phyloP scores from a whole-genome alignment of 352 stramenopile genomes.

The Globisporangium paddicum region DNA sequence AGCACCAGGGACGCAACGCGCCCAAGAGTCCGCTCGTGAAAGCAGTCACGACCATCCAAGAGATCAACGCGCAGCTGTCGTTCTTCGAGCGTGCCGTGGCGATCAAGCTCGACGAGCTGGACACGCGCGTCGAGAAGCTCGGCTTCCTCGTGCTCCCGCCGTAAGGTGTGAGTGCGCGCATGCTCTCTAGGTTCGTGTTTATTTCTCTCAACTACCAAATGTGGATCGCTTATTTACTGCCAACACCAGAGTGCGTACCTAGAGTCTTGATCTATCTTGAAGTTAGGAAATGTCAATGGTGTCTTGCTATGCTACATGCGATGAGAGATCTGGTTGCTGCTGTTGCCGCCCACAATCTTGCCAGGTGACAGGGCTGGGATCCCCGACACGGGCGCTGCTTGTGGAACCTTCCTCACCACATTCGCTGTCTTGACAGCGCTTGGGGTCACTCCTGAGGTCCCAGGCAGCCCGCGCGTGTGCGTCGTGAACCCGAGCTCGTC shows the following conservation, averaged over 20 bases:
- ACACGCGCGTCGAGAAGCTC: slow-evolving; percentile 58
- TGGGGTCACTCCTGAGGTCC: not conserved
- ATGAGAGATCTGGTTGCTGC: slow-evolving; percentile 4
- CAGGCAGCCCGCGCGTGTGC: slow-evolving; percentile 19
- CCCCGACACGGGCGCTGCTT: not conserved
- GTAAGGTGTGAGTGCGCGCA: not conserved
- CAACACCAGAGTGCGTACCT: not conserved
- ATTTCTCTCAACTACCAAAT: too few relatives aligned
- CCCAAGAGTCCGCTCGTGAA: slow-evolving; percentile 21
- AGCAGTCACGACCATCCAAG: slow-evolving; percentile 27
- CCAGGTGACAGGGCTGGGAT: not conserved
- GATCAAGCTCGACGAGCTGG: slow-evolving; percentile 57
- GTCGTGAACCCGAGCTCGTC: slow-evolving; percentile 85
- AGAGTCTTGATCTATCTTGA: not conserved
- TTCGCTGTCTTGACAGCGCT: not conserved
- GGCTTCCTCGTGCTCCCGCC: slow-evolving; percentile 36
- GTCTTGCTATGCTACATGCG: not conserved
- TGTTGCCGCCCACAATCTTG: not conserved
- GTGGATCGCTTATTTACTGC: not conserved
- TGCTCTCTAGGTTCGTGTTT: not conserved
- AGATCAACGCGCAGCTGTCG: slow-evolving; percentile 39
- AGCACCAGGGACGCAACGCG: slow-evolving; percentile 1
- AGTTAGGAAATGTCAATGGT: not conserved
- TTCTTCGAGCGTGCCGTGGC: slow-evolving; percentile 49
- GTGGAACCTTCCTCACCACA: slow-evolving; percentile 11